Evolutionary conservation across 495 filamentous ascomycete species (phyloP), one percentile per base, ranked within the genome.

Genomic region (Schizothecium vesticola): DNA sequence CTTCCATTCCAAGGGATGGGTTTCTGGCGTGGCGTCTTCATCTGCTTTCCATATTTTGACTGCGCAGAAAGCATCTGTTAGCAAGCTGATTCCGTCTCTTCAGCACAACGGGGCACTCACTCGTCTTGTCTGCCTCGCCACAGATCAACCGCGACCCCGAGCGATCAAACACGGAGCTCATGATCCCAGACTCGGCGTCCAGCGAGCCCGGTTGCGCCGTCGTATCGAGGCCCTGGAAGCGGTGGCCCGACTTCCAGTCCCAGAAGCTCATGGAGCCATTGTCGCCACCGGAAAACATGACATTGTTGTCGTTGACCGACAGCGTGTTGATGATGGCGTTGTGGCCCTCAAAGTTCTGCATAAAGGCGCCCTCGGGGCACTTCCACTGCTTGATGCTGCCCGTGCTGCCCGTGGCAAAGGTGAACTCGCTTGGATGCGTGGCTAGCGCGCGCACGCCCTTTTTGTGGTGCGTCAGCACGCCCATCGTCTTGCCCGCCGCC

Each of bases 321-420:
- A 99, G 78, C 0, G 92, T 92, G 77, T 99, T 99, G 82, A 98
- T 95, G 77, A 99, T 92, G 59, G 92, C 86, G 72, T 97, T 97
- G 70, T 97, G 94, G 55, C 94, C 94, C 56, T 97, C 94, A 75
- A 97, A 99, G 79, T 98, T 98, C 80, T 97, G 93, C 96, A 99
- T 99, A 77, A 99, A 97, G 31, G 91, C 93, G 51, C 94, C 96
- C 79, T 97, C 94, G 21, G 96, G 96, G 73, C 93, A 98, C 78
- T 98, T 98, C 94, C 95, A 99, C 78, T 98, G 96, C 84, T 99
- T 99, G 81, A 99, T 99, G 77, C 90, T 92, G 25, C 90, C 89
- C 0, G 94, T 93, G 74, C 91, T 95, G 67, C 91, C 94, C 69
- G 87, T 92, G 31, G 94, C 96, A 72, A 99, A 99, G 1, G 96